Conservation (phyloP, 148 eudicot genomes). For the Vaccinium darrowii region DNA sequence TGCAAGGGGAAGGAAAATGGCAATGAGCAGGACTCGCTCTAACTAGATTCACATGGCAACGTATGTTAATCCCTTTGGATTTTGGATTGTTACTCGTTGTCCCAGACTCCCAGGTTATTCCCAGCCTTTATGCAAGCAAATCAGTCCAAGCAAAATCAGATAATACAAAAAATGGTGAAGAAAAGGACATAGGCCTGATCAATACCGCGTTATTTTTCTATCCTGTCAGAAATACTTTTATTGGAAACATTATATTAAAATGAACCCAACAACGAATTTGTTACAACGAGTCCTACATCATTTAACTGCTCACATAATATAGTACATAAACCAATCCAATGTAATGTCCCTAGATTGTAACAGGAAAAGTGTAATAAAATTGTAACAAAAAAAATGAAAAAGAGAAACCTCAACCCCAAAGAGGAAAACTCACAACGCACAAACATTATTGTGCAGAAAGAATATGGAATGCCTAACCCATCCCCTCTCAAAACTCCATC, state of each 20-base stretch:
- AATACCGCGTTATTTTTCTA: background rate
- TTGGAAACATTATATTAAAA: background rate
- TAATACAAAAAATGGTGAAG: background rate
- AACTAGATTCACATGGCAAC: background rate
- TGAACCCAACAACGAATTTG: conserved; percentile 25
- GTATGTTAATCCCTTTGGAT: background rate
- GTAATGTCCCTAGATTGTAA: conserved; percentile 18
- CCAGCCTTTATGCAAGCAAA: background rate
- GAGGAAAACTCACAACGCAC: conserved; percentile 22
- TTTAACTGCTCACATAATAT: conserved; percentile 26
- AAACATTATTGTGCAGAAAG: conserved; percentile 22
- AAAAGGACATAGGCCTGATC: background rate
- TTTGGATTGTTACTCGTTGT: background rate
- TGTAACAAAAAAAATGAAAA: background rate
- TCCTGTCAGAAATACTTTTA: background rate
- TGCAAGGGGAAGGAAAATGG: too few relatives aligned
- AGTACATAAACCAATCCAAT: conserved; percentile 41
- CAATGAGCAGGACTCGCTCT: too few relatives aligned
- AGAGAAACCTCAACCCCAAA: conserved; percentile 11
- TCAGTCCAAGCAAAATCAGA: background rate
- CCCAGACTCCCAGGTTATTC: too few relatives aligned
- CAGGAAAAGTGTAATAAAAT: conserved; percentile 14
- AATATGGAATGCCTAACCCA: conserved; percentile 16
- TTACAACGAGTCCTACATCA: conserved; percentile 24
- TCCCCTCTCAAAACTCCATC: conserved; percentile 17